Evolutionary conservation across 441 rosid genomes (phyloP).

Genomic region (Pelargonium australe): DNA sequence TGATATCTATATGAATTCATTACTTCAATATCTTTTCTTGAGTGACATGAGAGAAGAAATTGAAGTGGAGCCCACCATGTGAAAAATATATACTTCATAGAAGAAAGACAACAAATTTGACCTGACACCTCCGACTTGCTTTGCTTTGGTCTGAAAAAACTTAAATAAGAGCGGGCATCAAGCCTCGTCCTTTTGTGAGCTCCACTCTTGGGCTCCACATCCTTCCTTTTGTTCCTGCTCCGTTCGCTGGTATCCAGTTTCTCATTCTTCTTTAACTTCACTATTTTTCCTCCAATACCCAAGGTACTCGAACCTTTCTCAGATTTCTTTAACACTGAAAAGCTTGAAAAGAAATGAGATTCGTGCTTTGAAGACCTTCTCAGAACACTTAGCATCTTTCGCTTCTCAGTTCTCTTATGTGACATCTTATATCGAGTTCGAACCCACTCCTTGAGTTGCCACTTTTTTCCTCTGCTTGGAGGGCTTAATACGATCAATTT

Average conservation of each 20-base stretch:
- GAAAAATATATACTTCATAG: not conserved
- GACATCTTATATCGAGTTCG: not conserved
- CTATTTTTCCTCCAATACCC: not conserved
- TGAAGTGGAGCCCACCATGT: no score
- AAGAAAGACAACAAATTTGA: not conserved
- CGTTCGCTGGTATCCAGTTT: not conserved
- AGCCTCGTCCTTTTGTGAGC: not conserved
- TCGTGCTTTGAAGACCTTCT: not conserved
- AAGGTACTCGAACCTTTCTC: not conserved
- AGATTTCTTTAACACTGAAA: not conserved
- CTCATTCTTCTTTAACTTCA: not conserved
- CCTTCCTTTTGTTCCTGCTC: not conserved
- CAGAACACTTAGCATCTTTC: not conserved
- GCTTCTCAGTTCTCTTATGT: not conserved
- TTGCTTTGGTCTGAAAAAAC: not conserved
- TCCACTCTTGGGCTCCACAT: not conserved
- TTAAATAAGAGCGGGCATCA: conserved; percentile 12
- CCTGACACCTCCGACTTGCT: conserved; percentile 12
- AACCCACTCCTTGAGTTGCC: not conserved
- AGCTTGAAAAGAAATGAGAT: not conserved
- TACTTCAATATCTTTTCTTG: not conserved
- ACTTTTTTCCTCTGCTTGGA: not conserved
- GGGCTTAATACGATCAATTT: not conserved
- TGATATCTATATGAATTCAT: not conserved
- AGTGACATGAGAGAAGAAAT: not conserved